A percentile compares a stretch with the other conserved stretches of the same genome.
Evolutionary conservation across 2,329 filamentous ascomycete genomes (phyloP).

Genomic region (Fusarium sp.): DNA sequence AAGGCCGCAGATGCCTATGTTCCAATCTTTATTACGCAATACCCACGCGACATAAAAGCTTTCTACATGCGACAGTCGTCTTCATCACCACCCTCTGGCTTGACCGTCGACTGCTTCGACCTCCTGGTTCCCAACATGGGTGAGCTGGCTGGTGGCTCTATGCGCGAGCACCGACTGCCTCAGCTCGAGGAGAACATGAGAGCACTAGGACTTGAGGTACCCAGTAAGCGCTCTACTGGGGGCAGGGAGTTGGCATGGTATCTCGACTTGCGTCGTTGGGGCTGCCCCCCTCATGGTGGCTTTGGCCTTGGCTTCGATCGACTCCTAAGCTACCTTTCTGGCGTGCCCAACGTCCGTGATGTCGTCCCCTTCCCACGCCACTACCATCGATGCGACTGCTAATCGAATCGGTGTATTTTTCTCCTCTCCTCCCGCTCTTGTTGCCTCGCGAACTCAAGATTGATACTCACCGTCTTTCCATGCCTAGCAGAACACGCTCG

Average conservation of each 20-base stretch:
- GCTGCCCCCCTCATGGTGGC: slow-evolving; percentile 90
- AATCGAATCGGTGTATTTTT: slow-evolving; percentile 9
- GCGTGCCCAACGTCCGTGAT: slow-evolving; percentile 85
- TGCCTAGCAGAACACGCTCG: slow-evolving; percentile 32
- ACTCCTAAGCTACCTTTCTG: slow-evolving; percentile 84
- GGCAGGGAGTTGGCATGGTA: slow-evolving; percentile 78
- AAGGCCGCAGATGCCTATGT: slow-evolving; percentile 60
- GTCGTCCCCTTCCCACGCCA: slow-evolving; percentile 87
- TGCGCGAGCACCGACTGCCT: slow-evolving; percentile 84
- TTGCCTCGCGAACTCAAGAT: background rate
- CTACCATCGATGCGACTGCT: slow-evolving; percentile 72
- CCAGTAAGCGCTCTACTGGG: slow-evolving; percentile 47
- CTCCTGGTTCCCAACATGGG: slow-evolving; percentile 86
- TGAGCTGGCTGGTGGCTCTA: slow-evolving; percentile 88
- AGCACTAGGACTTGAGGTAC: slow-evolving; percentile 69
- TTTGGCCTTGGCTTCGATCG: slow-evolving; percentile 93
- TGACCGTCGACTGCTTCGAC: slow-evolving; percentile 90
- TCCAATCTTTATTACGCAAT: slow-evolving; percentile 93
- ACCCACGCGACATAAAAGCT: slow-evolving; percentile 88
- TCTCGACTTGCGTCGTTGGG: slow-evolving; percentile 86
- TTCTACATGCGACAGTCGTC: slow-evolving; percentile 74
- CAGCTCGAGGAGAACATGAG: slow-evolving; percentile 78
- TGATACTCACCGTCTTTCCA: slow-evolving; percentile 14
- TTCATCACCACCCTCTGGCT: slow-evolving; percentile 47
- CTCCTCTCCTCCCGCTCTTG: slow-evolving; percentile 7